These are phyloP conservation scores for Durotheca rogersii DNA, from an alignment of 495 filamentous ascomycete species.

Conservation along the genomic window DNA sequence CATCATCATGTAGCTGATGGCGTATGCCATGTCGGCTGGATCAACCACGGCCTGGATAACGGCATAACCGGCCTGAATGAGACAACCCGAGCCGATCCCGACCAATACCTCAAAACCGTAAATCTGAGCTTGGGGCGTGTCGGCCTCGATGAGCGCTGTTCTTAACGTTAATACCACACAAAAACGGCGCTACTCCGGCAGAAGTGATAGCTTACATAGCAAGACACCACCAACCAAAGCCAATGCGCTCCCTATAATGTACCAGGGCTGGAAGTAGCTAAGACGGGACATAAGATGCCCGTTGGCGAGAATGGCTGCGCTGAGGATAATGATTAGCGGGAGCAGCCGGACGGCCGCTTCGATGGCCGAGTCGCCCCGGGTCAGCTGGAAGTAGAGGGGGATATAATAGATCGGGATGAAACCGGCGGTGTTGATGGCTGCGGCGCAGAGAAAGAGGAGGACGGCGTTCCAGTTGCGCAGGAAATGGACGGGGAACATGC, in stretches of 20 bases:
- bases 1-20: conserved; percentile 42
- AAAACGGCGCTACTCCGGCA: too few species aligned
- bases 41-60: conserved; percentile 51
- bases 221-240: conserved; percentile 51
- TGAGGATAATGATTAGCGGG: conserved; percentile 51
- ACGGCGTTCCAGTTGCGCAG: too few species aligned
- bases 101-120: conserved; percentile 54
- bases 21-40: conserved; percentile 36
- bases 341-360: conserved; percentile 52
- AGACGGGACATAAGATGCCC: not conserved
- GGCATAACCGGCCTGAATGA: conserved; percentile 49
- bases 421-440: conserved; percentile 47
- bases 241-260: conserved; percentile 53
- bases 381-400: not conserved
- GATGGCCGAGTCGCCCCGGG: conserved; percentile 43
- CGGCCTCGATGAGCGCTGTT: conserved; percentile 5
- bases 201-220: conserved; percentile 18
- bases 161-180: too few species aligned
- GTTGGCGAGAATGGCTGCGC: conserved; percentile 38
- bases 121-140: conserved; percentile 38
- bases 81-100: conserved; percentile 51
- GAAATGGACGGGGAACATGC: too few species aligned
- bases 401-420: conserved; percentile 44
- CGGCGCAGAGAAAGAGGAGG: conserved; percentile 45
- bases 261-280: conserved; percentile 3